Evolutionary conservation across 345 rosid genomes (phyloP).

Genomic region (Lenwebbia sp.): DNA sequence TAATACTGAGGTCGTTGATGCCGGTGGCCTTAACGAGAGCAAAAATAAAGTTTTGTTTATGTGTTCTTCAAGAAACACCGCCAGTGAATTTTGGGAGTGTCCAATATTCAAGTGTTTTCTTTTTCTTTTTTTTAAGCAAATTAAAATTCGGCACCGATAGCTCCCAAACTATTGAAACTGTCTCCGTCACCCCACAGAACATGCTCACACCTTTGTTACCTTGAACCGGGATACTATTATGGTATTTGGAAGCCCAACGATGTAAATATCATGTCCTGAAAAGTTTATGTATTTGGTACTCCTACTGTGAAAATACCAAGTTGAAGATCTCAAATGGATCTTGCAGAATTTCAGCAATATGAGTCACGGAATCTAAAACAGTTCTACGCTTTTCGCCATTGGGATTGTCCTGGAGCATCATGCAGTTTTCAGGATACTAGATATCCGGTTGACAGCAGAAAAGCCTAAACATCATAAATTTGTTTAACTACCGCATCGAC

Average conservation of each 20-base stretch:
- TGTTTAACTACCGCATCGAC: background rate
- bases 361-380: background rate
- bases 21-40: background rate
- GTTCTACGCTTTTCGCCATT: no score
- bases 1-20: background rate
- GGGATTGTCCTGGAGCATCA: no score
- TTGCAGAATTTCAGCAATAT: background rate
- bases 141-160: background rate
- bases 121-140: background rate
- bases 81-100: background rate
- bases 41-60: background rate
- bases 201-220: no score
- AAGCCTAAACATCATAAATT: background rate
- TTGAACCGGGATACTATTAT: no score
- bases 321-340: background rate
- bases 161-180: background rate
- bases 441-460: background rate
- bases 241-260: no score
- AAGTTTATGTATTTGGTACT: background rate
- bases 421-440: no score
- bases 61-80: background rate
- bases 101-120: background rate
- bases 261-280: no score
- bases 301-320: background rate
- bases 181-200: background rate